phyloP scores from a whole-genome alignment of 805 yeast species.

The Wickerhamiella kurtzmanii region DNA sequence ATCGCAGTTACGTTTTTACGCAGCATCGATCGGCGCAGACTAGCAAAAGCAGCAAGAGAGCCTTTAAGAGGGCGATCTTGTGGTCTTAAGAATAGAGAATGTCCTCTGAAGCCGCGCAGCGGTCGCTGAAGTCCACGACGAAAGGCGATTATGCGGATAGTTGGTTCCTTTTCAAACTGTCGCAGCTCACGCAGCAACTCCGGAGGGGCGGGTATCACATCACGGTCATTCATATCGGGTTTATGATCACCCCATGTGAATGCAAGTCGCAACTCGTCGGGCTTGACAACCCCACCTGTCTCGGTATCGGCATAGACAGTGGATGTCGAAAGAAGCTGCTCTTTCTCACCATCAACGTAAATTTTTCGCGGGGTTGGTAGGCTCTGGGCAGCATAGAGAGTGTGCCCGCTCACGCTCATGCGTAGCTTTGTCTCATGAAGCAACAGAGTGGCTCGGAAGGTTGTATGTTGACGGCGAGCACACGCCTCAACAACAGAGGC shows the following conservation, averaged over 20 bases:
- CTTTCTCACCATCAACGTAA: conserved; percentile 37
- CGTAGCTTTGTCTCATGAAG: conserved; percentile 24
- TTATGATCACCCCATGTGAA: conserved; percentile 2
- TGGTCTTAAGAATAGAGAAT: conserved; percentile 55
- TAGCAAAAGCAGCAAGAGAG: conserved; percentile 52
- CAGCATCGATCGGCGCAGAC: conserved; percentile 48
- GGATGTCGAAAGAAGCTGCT: background rate
- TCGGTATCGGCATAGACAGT: conserved; percentile 4
- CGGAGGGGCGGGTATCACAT: conserved; percentile 27
- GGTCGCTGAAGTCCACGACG: conserved; percentile 27
- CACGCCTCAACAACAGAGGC: conserved; percentile 6
- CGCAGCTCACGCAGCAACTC: conserved; percentile 28
- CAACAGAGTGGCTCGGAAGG: conserved; percentile 7
- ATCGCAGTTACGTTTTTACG: conserved; percentile 45
- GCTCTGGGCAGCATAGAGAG: conserved; percentile 44
- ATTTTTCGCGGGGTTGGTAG: conserved; percentile 38
- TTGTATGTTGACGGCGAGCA: conserved; percentile 7
- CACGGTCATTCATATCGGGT: conserved; percentile 1
- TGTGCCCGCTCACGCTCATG: conserved; percentile 60
- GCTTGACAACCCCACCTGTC: conserved; percentile 8
- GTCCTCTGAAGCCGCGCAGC: conserved; percentile 38
- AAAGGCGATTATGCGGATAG: conserved; percentile 57
- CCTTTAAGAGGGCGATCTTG: conserved; percentile 46
- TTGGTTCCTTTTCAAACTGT: conserved; percentile 31
- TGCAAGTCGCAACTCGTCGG: background rate